Base-by-base conservation (phyloP, 176 grass and related monocot genomes). In the Aegilops longissima region DNA sequence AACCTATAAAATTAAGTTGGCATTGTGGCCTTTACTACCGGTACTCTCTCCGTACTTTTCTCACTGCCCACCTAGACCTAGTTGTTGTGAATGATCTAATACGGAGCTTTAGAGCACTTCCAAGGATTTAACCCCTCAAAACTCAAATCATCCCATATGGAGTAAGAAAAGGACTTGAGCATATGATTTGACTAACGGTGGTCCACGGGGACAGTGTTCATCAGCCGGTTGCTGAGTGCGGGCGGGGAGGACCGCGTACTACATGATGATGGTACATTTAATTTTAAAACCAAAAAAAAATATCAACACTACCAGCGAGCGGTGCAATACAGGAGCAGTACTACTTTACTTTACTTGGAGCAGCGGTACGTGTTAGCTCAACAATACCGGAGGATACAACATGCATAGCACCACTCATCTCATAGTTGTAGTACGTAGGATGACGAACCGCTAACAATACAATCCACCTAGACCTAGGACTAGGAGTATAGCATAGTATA, bases 1-100 rank as follows among this genome's bases (percentile, higher is more conserved):
- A 35, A 84, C 38, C 80, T 88, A 85, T 76, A 59, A 85, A 85
- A 21, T 21, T 20, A 8, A 82, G 78, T 51, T 95, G 88, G 68
- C 85, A 86, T 90, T 88, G 90, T 95, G 93, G 62, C 68, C 79
- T 88, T 84, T 8, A 47, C 39, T 10, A 76, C 38, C 12, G 39
- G 5, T 71, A 36, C 8, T 39, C 35, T 36, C 1, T 36, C 27
- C 27, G 27, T 27, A 27, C 27, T 27, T 27, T 78, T 71, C 18
- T 4, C 66, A n/a, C 67, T 34, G 21, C 84, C 70, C 61, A 42
- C 40, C 40, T 42, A 42, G 40, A 58, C 16, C 69, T 24, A 73
- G 10, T 45, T 12, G 12, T 12, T 45, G 42, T 45, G 42, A 45
- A 12, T 45, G 42, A 12, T 12, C 42, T 45, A 45, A 3, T 45